These are phyloP conservation scores for Aspergillus sclerotioniger DNA, from an alignment of 495 filamentous ascomycete species.

Conservation along the genomic window DNA sequence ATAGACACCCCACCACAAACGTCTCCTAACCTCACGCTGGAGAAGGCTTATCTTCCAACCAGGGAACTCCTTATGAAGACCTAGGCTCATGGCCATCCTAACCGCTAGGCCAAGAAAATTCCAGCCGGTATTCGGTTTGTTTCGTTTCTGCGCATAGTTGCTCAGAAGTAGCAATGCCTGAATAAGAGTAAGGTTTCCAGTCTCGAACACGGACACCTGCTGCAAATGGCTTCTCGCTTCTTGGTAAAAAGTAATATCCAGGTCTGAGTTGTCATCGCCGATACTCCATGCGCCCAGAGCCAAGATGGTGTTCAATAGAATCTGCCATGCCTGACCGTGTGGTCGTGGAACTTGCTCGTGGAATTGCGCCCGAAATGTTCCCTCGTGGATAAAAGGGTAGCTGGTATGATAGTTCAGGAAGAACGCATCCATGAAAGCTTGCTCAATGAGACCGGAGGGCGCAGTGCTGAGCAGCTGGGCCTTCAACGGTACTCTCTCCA, in stretches of 20 bases:
- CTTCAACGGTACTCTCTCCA: conserved; percentile 37
- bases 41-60: conserved; percentile 54
- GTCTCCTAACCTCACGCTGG: conserved; percentile 44
- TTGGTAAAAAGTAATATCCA: conserved; percentile 50
- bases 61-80: conserved; percentile 55
- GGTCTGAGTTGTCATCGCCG: conserved; percentile 46
- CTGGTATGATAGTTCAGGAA: conserved; percentile 52
- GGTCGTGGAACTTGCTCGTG: conserved; percentile 49
- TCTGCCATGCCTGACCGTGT: conserved; percentile 50
- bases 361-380: conserved; percentile 54
- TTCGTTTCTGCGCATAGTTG: conserved; percentile 55
- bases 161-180: conserved; percentile 52
- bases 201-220: conserved; percentile 49
- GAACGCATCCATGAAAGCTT: conserved; percentile 51
- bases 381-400: conserved; percentile 56
- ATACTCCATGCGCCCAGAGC: conserved; percentile 54
- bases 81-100: conserved; percentile 53
- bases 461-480: conserved; percentile 42
- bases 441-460: conserved; percentile 43
- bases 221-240: conserved; percentile 44
- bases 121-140: conserved; percentile 57
- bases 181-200: conserved; percentile 50
- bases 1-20: conserved; percentile 49
- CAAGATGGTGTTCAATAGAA: conserved; percentile 50
- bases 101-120: conserved; percentile 53